Evolutionary conservation across 2,329 filamentous ascomycete genomes (phyloP).

Genomic region (Dactylella cylindrospora): DNA sequence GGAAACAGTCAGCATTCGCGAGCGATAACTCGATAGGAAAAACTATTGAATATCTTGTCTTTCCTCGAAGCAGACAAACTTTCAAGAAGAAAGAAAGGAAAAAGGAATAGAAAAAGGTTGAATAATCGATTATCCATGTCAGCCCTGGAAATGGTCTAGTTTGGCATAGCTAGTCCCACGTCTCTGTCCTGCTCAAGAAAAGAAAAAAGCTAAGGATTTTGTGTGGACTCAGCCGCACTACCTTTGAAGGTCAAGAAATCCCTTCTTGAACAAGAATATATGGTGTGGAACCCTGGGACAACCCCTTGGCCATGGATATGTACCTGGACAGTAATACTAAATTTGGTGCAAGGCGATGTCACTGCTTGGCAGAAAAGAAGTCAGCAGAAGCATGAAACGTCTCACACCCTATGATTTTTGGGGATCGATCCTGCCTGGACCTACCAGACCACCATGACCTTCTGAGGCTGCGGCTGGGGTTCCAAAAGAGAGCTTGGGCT

Average conservation of each 20-base stretch:
- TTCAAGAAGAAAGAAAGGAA: no score
- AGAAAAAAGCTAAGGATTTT: background rate
- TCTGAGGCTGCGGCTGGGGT: constrained; percentile 27
- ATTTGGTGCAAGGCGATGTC: background rate
- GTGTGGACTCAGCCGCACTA: constrained; percentile 20
- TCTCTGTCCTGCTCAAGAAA: no score
- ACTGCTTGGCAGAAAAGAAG: background rate
- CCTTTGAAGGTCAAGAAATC: background rate
- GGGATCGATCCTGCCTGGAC: no score
- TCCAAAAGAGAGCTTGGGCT: background rate
- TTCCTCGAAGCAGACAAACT: no score
- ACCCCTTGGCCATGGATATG: background rate
- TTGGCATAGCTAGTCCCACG: no score
- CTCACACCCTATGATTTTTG: constrained; percentile 23
- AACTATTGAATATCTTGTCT: no score
- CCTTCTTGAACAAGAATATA: background rate
- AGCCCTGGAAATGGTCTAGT: no score
- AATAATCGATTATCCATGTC: no score
- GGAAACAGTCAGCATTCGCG: no score
- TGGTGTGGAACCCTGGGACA: background rate
- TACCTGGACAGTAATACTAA: background rate
- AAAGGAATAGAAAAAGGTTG: no score
- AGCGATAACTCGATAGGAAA: no score
- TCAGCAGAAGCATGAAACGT: constrained; percentile 24
- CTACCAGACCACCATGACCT: background rate